Evolutionary conservation across 306 rosid genomes (phyloP).

Genomic region (Cicer pinnatifidum): DNA sequence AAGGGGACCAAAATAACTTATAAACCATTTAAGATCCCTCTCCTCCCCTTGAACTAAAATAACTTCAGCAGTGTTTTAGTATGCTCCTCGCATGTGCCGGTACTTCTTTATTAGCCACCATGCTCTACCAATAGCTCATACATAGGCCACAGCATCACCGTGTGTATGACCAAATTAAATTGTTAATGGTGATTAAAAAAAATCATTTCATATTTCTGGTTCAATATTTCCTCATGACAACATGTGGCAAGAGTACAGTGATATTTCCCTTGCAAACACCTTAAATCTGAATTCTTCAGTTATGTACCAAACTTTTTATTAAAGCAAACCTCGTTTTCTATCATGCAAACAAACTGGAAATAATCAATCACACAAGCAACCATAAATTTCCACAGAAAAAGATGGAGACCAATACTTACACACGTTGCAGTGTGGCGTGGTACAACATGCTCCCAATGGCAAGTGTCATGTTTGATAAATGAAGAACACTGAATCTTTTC

Average conservation of each 20-base stretch:
- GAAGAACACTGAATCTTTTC: slow-evolving; percentile 90
- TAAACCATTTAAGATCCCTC: no score
- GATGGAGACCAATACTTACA: slow-evolving; percentile 61
- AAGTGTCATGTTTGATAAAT: slow-evolving; percentile 81
- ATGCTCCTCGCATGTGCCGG: not conserved
- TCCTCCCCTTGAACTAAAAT: no score
- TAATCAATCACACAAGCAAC: slow-evolving; percentile 23
- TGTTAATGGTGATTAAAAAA: not conserved
- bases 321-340: slow-evolving; percentile 17
- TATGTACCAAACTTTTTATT: slow-evolving; percentile 10
- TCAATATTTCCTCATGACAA: slow-evolving; percentile 6
- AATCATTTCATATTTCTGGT: slow-evolving; percentile 1
- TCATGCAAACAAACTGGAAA: slow-evolving; percentile 5
- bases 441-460: slow-evolving; percentile 90
- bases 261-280: slow-evolving; percentile 31
- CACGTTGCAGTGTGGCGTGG: slow-evolving; percentile 83
- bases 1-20: no score
- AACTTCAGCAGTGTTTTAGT: slow-evolving; percentile 2
- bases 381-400: not conserved
- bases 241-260: slow-evolving; percentile 11
- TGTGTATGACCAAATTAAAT: slow-evolving; percentile 4
- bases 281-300: slow-evolving; percentile 10
- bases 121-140: not conserved
- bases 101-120: not conserved
- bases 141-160: not conserved